These are phyloP conservation scores for Rutstroemia sp. DNA, from an alignment of 2,329 filamentous ascomycete genomes.

Conservation along the genomic window DNA sequence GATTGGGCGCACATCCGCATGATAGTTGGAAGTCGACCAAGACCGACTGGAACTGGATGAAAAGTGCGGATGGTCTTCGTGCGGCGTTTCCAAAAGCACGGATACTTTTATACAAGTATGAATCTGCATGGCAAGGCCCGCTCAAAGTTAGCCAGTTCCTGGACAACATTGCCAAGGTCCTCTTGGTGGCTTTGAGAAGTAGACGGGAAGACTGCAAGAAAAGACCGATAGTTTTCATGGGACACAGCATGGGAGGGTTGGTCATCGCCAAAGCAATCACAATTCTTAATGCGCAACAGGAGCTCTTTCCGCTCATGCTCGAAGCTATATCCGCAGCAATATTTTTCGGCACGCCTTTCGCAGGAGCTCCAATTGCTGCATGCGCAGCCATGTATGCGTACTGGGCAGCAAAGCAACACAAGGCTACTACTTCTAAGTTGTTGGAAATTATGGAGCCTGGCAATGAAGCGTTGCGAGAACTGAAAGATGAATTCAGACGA, in stretches of 20 bases:
- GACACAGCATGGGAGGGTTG: constrained; percentile 35
- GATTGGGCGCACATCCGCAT: neutral
- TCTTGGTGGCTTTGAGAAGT: neutral
- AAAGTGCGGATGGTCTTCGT: neutral
- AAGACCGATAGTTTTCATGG: constrained; percentile 30
- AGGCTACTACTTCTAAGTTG: neutral
- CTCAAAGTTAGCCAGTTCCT: neutral
- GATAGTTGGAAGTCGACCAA: neutral
- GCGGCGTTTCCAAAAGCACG: constrained; percentile 2
- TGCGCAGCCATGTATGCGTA: neutral
- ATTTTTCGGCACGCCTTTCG: constrained; percentile 8
- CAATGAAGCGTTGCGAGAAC: neutral
- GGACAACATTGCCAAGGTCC: neutral
- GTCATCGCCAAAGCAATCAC: constrained; percentile 30
- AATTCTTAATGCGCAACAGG: neutral
- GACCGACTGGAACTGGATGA: neutral
- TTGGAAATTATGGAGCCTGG: neutral
- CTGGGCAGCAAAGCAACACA: neutral
- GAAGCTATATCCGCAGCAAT: constrained; percentile 2
- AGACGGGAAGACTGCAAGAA: neutral
- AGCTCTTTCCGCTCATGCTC: neutral
- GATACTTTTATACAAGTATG: constrained; percentile 4
- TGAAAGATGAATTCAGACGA: neutral
- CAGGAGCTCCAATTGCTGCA: neutral
- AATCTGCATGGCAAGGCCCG: constrained; percentile 3